Percentiles rank a stretch among this genome's conserved stretches.
Conservation (phyloP, 805 yeast species). For the Brettanomyces nanus region DNA sequence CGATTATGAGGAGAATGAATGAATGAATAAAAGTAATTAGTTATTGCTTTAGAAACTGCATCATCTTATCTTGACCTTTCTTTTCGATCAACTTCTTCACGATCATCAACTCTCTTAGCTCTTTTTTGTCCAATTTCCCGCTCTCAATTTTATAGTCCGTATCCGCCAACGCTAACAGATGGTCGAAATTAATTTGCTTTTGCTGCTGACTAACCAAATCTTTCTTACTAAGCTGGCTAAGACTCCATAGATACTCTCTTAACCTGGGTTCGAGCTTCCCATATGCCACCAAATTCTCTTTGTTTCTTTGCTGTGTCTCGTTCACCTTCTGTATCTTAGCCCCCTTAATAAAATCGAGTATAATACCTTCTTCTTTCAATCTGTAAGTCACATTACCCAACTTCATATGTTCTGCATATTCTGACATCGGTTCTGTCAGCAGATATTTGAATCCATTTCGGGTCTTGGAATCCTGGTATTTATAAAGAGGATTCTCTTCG, state of each 20-base stretch:
- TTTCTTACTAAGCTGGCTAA: slow-evolving; percentile 26
- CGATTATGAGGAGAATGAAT: slow-evolving; percentile 3
- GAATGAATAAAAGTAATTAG: neutral
- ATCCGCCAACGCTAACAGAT: slow-evolving; percentile 34
- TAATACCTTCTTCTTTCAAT: slow-evolving; percentile 58
- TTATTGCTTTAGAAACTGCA: slow-evolving; percentile 42
- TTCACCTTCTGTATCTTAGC: slow-evolving; percentile 32
- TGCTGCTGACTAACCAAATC: slow-evolving; percentile 21
- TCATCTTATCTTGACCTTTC: slow-evolving; percentile 61
- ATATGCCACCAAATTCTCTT: slow-evolving; percentile 25
- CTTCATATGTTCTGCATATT: slow-evolving; percentile 10
- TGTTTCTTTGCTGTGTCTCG: slow-evolving; percentile 26
- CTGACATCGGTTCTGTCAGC: slow-evolving; percentile 17
- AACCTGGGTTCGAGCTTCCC: slow-evolving; percentile 18
- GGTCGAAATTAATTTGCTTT: slow-evolving; percentile 36
- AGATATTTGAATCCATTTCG: slow-evolving; percentile 5
- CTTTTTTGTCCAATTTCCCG: slow-evolving; percentile 25
- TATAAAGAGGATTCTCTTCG: slow-evolving; percentile 3
- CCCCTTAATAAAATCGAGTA: slow-evolving; percentile 59
- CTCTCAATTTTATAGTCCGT: slow-evolving; percentile 16
- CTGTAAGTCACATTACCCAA: slow-evolving; percentile 40
- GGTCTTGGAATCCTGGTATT: slow-evolving; percentile 3
- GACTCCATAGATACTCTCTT: slow-evolving; percentile 24
- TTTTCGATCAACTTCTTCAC: slow-evolving; percentile 54
- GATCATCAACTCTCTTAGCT: slow-evolving; percentile 41